phyloP scores from a whole-genome alignment of 1,284 basidiomycete genomes.

The Inonotus obliquus region DNA sequence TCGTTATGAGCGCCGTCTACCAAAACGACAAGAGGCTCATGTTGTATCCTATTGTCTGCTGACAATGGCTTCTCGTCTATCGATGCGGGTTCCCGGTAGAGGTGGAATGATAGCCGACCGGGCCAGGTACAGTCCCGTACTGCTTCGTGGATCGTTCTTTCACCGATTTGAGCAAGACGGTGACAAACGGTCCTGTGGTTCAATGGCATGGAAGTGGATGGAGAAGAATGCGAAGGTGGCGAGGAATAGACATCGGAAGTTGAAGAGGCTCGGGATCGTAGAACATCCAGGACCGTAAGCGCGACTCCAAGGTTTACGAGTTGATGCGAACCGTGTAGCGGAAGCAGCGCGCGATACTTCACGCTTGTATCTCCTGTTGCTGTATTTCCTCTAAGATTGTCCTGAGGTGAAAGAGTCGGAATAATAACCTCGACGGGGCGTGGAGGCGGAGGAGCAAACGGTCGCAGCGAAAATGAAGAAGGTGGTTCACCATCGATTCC shows the following conservation, averaged over 20 bases:
- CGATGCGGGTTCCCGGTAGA: slow-evolving; percentile 2
- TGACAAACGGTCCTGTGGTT: neutral
- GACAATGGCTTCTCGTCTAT: neutral
- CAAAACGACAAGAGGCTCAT: slow-evolving; percentile 43
- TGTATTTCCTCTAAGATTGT: slow-evolving; percentile 34
- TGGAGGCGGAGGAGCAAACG: slow-evolving; percentile 37
- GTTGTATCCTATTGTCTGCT: neutral
- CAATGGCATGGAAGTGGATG: neutral
- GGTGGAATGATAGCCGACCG: slow-evolving; percentile 77
- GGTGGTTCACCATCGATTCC: slow-evolving; percentile 32
- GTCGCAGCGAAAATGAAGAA: slow-evolving; percentile 30
- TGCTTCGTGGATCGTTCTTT: slow-evolving; percentile 39
- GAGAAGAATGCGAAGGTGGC: neutral
- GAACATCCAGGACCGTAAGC: slow-evolving; percentile 55
- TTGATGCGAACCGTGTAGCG: slow-evolving; percentile 81
- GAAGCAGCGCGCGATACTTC: slow-evolving; percentile 41
- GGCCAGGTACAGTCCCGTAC: slow-evolving; percentile 74
- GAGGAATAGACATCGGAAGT: too few species aligned
- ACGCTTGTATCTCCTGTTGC: slow-evolving; percentile 11
- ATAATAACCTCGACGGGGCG: slow-evolving; percentile 37
- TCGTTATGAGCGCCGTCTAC: slow-evolving; percentile 96
- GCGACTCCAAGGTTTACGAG: slow-evolving; percentile 76
- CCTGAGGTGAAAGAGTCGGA: slow-evolving; percentile 1
- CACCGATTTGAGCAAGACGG: slow-evolving; percentile 25
- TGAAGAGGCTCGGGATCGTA: slow-evolving; percentile 29